Base-by-base conservation (phyloP, 768 basidiomycete species). In the Stropharia rugosoannulata region DNA sequence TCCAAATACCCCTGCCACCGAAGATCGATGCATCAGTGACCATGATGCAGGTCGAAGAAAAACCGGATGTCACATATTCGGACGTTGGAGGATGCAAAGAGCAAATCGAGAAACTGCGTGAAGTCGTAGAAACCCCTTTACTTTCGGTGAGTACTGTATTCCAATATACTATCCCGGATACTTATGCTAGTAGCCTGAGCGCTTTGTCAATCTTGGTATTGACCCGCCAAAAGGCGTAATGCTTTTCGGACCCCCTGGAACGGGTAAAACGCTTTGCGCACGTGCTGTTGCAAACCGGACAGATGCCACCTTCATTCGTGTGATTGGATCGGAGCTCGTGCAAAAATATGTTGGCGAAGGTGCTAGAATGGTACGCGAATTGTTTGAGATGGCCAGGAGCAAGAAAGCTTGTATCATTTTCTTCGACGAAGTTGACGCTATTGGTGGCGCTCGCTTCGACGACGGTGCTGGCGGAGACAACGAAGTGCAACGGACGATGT, bases 341-440 rank as follows among this genome's bases (percentile, higher is more conserved):
- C 97, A 99, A 73, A 99, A 99, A 71, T 99, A 99, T 69, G 97
- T 99, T 48, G 97, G 97, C 45, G 97, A 99, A 73, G 97, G 97
- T 57, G 97, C 97, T 6, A 81, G 97, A 56, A 98, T 98, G 97
- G 95, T 99, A 15, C 87, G 97, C 46, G 97, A 98, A 68, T 77
- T 98, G 55, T 99, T 99, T 72, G 97, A 98, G 74, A 98, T 98
- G 96, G 97, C 97, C 29, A 83, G 97, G 59, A 88, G 88, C 61
- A 98, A 98, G 79, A 98, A 98, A 73, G 97, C 97, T 1, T 98
- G 97, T 67, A 98, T 99, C 68, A 98, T 99, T 67, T 99, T 99
- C 76, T 98, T 99, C 62, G 97, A 99, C 64, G 97, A 98, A 78
- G 86, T 99, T 12, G 97, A 98, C 64, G 97, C 97, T 44, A 93